These are phyloP conservation scores for Neospermospora avenae DNA, from an alignment of 2,329 filamentous ascomycete species.

Conservation along the genomic window DNA sequence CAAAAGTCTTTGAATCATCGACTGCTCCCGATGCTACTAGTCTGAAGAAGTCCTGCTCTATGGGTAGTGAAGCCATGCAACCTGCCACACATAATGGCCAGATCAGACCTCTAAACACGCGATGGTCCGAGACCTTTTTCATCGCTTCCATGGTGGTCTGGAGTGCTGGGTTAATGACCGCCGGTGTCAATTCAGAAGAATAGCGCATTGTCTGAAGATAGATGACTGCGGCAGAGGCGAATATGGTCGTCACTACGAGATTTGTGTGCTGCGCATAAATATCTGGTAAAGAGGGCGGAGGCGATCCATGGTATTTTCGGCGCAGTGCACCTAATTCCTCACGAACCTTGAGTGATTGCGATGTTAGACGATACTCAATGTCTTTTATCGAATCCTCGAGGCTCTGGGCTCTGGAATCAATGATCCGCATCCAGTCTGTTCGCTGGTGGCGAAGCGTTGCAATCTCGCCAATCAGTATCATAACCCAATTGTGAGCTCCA, in stretches of 20 bases:
- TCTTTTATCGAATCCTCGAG: background rate
- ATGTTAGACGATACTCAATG: background rate
- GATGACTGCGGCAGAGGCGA: slow-evolving; percentile 19
- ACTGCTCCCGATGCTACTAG: background rate
- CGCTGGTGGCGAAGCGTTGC: background rate
- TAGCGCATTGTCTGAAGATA: slow-evolving; percentile 18
- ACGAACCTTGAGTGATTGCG: background rate
- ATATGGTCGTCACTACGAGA: slow-evolving; percentile 17
- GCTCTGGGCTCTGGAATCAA: background rate
- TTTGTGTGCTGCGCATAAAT: slow-evolving; percentile 9
- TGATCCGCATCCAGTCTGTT: background rate
- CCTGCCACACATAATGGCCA: slow-evolving; percentile 25
- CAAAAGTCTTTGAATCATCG: slow-evolving; percentile 14
- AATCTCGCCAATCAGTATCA: background rate
- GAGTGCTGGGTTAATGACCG: too few relatives aligned
- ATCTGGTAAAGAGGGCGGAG: background rate
- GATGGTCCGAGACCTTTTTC: slow-evolving; percentile 12
- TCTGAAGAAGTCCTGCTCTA: slow-evolving; percentile 21
- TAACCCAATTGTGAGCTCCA: background rate
- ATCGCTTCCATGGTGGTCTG: too few relatives aligned
- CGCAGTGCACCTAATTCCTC: slow-evolving; percentile 1
- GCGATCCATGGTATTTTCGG: background rate
- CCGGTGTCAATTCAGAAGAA: background rate
- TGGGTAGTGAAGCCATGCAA: slow-evolving; percentile 18
- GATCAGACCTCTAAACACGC: slow-evolving; percentile 14